A percentile compares a stretch with the other conserved stretches of the same genome.
phyloP scores from a whole-genome alignment of 1,284 basidiomycete genomes.

The Amylostereum chailletii region DNA sequence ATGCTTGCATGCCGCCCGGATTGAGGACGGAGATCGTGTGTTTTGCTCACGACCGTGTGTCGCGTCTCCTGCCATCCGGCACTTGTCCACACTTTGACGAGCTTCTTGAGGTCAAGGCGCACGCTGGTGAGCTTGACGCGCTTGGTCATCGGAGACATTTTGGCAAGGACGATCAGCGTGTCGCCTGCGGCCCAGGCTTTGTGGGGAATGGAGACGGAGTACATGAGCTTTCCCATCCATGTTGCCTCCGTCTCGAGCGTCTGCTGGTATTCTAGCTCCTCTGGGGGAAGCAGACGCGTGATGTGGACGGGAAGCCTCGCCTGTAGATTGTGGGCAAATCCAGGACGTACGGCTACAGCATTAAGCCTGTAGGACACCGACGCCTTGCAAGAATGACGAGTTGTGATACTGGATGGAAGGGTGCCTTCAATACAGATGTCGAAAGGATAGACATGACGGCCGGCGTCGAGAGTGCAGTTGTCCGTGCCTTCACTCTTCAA shows the following conservation, averaged over 20 bases:
- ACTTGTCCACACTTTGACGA: background rate
- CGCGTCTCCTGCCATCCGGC: background rate
- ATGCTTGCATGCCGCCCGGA: no score
- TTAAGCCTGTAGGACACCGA: conserved; percentile 14
- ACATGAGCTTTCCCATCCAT: conserved; percentile 84
- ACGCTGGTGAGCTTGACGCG: conserved; percentile 54
- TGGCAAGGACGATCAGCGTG: conserved; percentile 61
- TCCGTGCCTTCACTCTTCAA: no score
- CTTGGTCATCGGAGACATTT: conserved; percentile 73
- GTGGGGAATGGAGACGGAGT: conserved; percentile 66
- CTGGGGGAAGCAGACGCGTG: conserved; percentile 57
- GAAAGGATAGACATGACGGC: conserved; percentile 72
- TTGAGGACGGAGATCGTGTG: background rate
- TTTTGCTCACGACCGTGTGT: background rate
- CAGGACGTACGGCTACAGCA: background rate
- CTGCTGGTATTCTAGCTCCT: conserved; percentile 82
- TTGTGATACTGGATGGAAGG: conserved; percentile 45
- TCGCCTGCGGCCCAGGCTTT: conserved; percentile 82
- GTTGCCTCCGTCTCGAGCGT: conserved; percentile 82
- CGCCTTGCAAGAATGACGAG: conserved; percentile 40
- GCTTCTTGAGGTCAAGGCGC: background rate
- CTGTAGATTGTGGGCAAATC: conserved; percentile 41
- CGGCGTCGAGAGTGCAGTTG: conserved; percentile 50
- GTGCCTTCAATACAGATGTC: conserved; percentile 63
- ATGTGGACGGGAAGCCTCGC: conserved; percentile 48